Evolutionary conservation across 1,284 basidiomycete species (phyloP), one percentile per base, ranked within the genome.

Genomic region (Meripilus lineatus): DNA sequence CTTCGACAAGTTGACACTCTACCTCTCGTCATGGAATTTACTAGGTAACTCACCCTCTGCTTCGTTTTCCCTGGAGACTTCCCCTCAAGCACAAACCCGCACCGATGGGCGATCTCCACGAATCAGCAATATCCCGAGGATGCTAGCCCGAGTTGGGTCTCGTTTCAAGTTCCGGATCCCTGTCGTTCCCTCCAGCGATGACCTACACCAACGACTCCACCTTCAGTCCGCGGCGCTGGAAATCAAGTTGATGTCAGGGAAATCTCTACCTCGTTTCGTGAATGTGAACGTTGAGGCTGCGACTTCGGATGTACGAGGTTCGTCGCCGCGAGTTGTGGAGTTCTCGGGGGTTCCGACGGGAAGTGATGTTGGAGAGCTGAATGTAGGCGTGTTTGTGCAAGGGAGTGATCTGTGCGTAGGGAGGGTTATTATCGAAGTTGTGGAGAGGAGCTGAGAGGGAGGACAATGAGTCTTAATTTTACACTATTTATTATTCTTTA

Each of bases 371-470:
- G 83, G 82, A 24, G 72, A 76, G 57, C 58, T 75, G 47, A 68
- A 70, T 28, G 65, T 84, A 40, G 80, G 78, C 2, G 69, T 87
- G 34, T 84, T 76, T 55, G 65, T 84, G 40, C 79, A 78, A 2
- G 69, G 68, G 38, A 69, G 69, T 35, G 71, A 67, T 4, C 64
- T 64, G 37, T 81, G 81, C 54, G 62, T 84, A 8, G 78, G 72
- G 34, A 67, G 68, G 44, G 72, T 79, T 32, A 62, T 76, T 24
- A 67, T 85, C 14, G 78, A 84, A 52, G 75, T 85, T 45, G 71
- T 81, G 36, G 69, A 66, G 55, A 69, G n/a, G n/a, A n/a, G n/a
- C n/a, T n/a, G n/a, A n/a, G n/a, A 70, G 54, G 38, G 23, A 13
- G n/a, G n/a, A 30, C 28, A 30, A 10, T 30, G 28, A n/a, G n/a